A percentile compares a stretch with the other conserved stretches of the same genome.
Evolutionary conservation across 352 stramenopile species (phyloP).

Genomic region (Phytophthora colocasiae): DNA sequence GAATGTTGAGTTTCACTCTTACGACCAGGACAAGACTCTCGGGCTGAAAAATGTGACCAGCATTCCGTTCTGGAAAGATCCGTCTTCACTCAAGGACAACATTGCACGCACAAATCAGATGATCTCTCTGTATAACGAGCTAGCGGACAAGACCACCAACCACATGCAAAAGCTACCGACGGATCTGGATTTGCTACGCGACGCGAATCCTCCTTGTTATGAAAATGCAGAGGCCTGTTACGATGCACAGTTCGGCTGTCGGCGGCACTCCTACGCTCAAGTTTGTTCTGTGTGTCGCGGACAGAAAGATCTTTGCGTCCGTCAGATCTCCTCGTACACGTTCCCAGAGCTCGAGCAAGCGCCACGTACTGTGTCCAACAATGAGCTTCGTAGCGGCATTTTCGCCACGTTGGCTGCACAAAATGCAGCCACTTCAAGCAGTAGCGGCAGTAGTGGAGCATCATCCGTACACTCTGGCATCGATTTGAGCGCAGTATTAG

Average conservation of each 20-base stretch:
- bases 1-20: slow-evolving; percentile 62
- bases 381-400: slow-evolving; percentile 46
- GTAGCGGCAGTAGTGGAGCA: slow-evolving; percentile 9
- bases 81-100: slow-evolving; percentile 59
- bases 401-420: slow-evolving; percentile 27
- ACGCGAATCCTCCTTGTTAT: slow-evolving; percentile 67
- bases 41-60: slow-evolving; percentile 52
- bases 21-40: slow-evolving; percentile 57
- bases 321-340: slow-evolving; percentile 42
- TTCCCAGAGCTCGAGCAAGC: slow-evolving; percentile 51
- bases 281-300: slow-evolving; percentile 66
- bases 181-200: slow-evolving; percentile 46
- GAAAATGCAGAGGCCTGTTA: slow-evolving; percentile 64
- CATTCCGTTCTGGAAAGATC: slow-evolving; percentile 70
- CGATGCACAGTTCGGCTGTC: slow-evolving; percentile 57
- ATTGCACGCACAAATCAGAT: slow-evolving; percentile 53
- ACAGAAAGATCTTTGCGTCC: slow-evolving; percentile 43
- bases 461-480: neutral
- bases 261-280: slow-evolving; percentile 65
- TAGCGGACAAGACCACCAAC: slow-evolving; percentile 24
- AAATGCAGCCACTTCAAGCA: slow-evolving; percentile 18
- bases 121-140: slow-evolving; percentile 63
- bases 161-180: slow-evolving; percentile 57
- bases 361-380: slow-evolving; percentile 29
- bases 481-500: neutral